Base-by-base conservation (phyloP, 2,329 filamentous ascomycete species). In the Talaromyces funiculosus region DNA sequence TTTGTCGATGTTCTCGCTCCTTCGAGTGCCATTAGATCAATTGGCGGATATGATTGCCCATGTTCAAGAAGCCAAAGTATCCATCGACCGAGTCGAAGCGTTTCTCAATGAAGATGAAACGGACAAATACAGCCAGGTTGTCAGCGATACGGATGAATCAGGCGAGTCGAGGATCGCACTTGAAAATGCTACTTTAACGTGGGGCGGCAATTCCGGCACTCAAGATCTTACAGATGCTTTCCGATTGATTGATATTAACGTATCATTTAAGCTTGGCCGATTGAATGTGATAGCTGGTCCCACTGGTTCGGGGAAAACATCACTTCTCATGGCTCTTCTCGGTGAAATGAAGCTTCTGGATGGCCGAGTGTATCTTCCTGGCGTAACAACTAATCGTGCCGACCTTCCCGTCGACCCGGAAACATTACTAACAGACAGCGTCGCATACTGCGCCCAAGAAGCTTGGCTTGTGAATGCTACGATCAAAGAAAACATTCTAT, bases 11-110 rank as follows among this genome's bases (percentile, higher is more conserved):
- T 99, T 99, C 74, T 92, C 92, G 72, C 86, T 99, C 42, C 86
- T 99, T 14, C 88, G 94, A 53, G 90, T 97, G 57, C 94, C 94
- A 4, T 80, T 99, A 49, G 94, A 99, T 73, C 93, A 97, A 76
- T 83, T 99, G 58, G 94, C 94, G 55, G 94, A 99, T 75, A 99
- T 99, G 94, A 89, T 97, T 70, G 94, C 94, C 10, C 94, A 97
- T 76, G 92, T 99, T 3, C 92, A 97, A 77, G 94, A 99, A 76
- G 90, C 92, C 24, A 96, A 96, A 77, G 93, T 99, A 20, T 99
- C 94, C 0, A 87, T 99, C 56, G 92, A 97, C 70, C 92, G 94
- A 80, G 90, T 99, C 7, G 93, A 99, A 71, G 90, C 96, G 67
- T 99, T 97, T 69, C 76, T 99, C 43, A 87, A 83, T 61, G 94